Base-by-base conservation (phyloP, 1,284 basidiomycete genomes). In the Coniophora puteana region DNA sequence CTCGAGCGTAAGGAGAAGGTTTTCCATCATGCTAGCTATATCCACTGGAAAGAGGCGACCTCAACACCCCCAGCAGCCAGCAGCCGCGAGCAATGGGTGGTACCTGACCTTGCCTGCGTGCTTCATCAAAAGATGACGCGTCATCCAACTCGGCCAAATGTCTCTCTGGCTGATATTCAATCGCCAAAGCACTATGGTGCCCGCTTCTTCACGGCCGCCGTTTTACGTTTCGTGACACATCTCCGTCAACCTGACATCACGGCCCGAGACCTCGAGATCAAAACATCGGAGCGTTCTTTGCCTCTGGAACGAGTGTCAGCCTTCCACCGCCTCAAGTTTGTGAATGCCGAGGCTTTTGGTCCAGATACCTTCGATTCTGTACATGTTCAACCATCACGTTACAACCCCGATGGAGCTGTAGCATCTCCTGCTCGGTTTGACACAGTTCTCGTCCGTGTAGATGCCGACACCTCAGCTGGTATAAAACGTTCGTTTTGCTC, bases 1-100 rank as follows among this genome's bases (percentile, higher is more conserved):
- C 50, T 68, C 0, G 49, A 60, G 23, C 40, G 52, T 1, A 48
- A 45, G n/a, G 55, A 61, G 35, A 51, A 59, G 41, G 35, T 59
- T 6, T n/a, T 43, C 1, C 43, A 40, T 2, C 58, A 59, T 29
- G 44, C 43, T 2, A 45, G 37, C 13, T 59, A 47, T 34, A 43
- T 60, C 5, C 8, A 41, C 7, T 59, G 57, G 56, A 30, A 3
- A 3, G 28, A 30, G n/a, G 28, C 8, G n/a, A 30, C 17, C 10
- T 7, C 8, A 3, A 17, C 3, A 14, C 17, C 28, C 17, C 28
- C 28, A 14, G 28, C 28, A n/a, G n/a, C n/a, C n/a, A n/a, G n/a
- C n/a, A n/a, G n/a, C n/a, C n/a, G n/a, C 3, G 3, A 2, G 1
- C 32, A 13, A n/a, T 34, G 32, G 32, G 14, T 16, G 20, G 14